These are phyloP conservation scores for Aspergillus udagawae DNA, from an alignment of 2,329 filamentous ascomycete species.

Conservation along the genomic window DNA sequence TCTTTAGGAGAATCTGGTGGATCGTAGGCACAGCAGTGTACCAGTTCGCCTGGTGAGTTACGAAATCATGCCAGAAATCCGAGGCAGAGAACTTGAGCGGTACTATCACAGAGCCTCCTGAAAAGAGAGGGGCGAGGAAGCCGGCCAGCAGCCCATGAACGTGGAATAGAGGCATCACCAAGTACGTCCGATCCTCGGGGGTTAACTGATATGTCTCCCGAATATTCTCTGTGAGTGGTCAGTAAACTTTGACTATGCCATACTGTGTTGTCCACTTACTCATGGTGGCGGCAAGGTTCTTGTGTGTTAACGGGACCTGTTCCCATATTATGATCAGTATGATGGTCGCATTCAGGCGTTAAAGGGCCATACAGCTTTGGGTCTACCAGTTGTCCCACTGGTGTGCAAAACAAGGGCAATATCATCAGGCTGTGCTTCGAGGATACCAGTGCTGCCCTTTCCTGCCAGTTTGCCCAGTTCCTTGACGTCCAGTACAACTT, in stretches of 20 bases:
- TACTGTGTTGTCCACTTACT: constrained; percentile 40
- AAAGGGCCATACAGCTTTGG: constrained; percentile 65
- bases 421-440: constrained; percentile 67
- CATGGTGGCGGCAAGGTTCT: constrained; percentile 78
- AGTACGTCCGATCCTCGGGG: constrained; percentile 68
- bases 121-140: constrained; percentile 71
- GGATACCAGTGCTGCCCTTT: constrained; percentile 45
- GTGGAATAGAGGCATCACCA: constrained; percentile 89
- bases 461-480: constrained; percentile 64
- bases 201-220: constrained; percentile 71
- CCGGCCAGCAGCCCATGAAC: constrained; percentile 83
- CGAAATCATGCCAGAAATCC: constrained; percentile 79
- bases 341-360: neutral
- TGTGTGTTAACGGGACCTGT: constrained; percentile 71
- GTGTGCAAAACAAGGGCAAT: constrained; percentile 79
- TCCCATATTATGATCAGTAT: constrained; percentile 8
- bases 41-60: constrained; percentile 73
- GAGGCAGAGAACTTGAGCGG: constrained; percentile 75
- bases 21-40: constrained; percentile 93
- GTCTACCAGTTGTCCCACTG: constrained; percentile 77
- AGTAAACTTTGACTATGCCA: constrained; percentile 1
- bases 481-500: constrained; percentile 75
- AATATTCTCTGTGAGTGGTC: constrained; percentile 60
- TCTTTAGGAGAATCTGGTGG: constrained; percentile 81
- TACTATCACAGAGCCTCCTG: constrained; percentile 74